Percentiles rank a stretch among this genome's conserved stretches.
Evolutionary conservation across 208 protist species (phyloP).

Genomic region (Leishmania lainsoni): DNA sequence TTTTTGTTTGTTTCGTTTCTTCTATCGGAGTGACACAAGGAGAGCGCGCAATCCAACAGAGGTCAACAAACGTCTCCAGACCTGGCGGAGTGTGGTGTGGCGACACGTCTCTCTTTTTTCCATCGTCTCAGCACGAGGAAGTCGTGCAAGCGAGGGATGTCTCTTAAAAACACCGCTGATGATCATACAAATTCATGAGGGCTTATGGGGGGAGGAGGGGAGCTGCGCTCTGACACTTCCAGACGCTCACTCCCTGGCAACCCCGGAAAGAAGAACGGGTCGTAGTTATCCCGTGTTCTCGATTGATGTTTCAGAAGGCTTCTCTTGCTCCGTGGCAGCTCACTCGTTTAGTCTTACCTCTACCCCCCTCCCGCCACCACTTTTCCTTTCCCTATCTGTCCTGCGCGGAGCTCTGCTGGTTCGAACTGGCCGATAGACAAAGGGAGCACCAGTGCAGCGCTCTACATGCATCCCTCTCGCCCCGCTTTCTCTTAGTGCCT

Average conservation of each 20-base stretch:
- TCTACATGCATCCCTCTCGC: neutral
- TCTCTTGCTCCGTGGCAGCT: neutral
- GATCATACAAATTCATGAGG: neutral
- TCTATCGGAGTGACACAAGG: neutral
- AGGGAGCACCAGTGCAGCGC: neutral
- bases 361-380: neutral
- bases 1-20: neutral
- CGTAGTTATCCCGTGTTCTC: neutral
- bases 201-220: neutral
- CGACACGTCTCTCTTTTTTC: neutral
- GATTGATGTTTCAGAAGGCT: neutral
- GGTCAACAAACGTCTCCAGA: neutral
- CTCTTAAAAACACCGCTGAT: neutral
- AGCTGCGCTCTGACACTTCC: neutral
- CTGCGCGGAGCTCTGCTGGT: neutral
- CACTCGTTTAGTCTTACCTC: neutral
- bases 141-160: neutral
- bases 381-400: neutral
- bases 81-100: neutral
- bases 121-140: neutral
- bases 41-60: neutral
- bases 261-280: neutral
- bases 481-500: neutral
- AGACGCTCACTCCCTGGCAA: neutral
- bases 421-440: neutral